These are phyloP conservation scores for Chaetomium sp. DNA, from an alignment of 2,329 filamentous ascomycete species.

Conservation along the genomic window DNA sequence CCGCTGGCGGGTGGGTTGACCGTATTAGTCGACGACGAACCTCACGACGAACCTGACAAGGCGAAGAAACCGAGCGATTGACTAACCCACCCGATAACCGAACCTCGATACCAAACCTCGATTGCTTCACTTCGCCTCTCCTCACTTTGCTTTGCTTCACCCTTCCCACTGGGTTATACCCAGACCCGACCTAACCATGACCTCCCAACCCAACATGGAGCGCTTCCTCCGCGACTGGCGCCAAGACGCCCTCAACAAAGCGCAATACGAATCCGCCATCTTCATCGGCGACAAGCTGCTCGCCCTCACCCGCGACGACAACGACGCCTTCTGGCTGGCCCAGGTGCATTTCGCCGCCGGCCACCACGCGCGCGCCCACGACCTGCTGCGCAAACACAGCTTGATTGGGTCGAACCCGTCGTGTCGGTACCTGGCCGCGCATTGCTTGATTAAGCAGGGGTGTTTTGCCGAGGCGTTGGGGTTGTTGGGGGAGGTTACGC, in stretches of 20 bases:
- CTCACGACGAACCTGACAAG: no score
- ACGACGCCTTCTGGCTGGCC: slow-evolving; percentile 96
- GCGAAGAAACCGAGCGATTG: no score
- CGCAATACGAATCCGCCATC: slow-evolving; percentile 93
- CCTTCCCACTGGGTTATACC: neutral
- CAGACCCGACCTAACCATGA: slow-evolving; percentile 16
- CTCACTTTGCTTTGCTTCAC: no score
- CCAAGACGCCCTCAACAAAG: slow-evolving; percentile 90
- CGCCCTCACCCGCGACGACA: slow-evolving; percentile 73
- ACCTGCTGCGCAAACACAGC: slow-evolving; percentile 77
- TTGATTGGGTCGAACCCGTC: slow-evolving; percentile 74
- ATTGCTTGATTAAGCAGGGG: slow-evolving; percentile 89
- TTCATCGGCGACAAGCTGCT: slow-evolving; percentile 97
- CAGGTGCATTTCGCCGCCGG: slow-evolving; percentile 94
- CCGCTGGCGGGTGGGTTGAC: no score
- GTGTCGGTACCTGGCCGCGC: slow-evolving; percentile 85
- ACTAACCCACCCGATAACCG: no score
- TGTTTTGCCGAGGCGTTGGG: slow-evolving; percentile 83
- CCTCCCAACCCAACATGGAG: slow-evolving; percentile 59
- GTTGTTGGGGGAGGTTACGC: slow-evolving; percentile 86
- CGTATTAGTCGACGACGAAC: no score
- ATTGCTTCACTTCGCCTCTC: no score
- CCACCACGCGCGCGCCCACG: slow-evolving; percentile 87
- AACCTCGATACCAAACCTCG: no score
- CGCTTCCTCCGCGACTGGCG: slow-evolving; percentile 89